phyloP scores from a whole-genome alignment of 345 rosid species.

The Arabis alpina region DNA sequence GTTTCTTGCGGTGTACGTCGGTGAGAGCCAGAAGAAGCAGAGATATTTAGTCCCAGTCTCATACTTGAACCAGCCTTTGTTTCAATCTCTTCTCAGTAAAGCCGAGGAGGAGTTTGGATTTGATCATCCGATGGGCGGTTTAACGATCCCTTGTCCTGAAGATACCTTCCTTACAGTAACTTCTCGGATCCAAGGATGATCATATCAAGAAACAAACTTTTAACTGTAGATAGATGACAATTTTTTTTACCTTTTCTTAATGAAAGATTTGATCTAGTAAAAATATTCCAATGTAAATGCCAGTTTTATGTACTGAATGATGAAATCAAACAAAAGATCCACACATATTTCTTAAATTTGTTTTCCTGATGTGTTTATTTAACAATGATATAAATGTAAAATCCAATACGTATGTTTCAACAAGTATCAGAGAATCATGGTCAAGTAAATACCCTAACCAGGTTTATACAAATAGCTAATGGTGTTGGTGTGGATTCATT shows the following conservation, averaged over 20 bases:
- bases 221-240: conserved; percentile 6
- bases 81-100: conserved; percentile 47
- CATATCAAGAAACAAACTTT: neutral
- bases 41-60: conserved; percentile 50
- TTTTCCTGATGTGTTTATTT: neutral
- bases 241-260: neutral
- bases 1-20: conserved; percentile 52
- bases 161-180: conserved; percentile 46
- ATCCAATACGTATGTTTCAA: conserved; percentile 11
- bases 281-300: conserved; percentile 8
- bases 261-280: conserved; percentile 8
- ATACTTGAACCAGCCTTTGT: conserved; percentile 51
- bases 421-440: conserved; percentile 20
- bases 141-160: conserved; percentile 55
- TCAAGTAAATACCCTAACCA: conserved; percentile 15
- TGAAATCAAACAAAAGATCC: neutral
- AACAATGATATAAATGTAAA: neutral
- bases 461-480: neutral
- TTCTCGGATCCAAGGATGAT: conserved; percentile 30
- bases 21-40: conserved; percentile 46
- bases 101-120: conserved; percentile 43
- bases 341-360: conserved; percentile 9
- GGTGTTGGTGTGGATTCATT: conserved; percentile 3
- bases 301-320: neutral
- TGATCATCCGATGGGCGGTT: conserved; percentile 54